These are phyloP conservation scores for Lactarius psammicola DNA, from an alignment of 768 basidiomycete genomes.

Conservation along the genomic window DNA sequence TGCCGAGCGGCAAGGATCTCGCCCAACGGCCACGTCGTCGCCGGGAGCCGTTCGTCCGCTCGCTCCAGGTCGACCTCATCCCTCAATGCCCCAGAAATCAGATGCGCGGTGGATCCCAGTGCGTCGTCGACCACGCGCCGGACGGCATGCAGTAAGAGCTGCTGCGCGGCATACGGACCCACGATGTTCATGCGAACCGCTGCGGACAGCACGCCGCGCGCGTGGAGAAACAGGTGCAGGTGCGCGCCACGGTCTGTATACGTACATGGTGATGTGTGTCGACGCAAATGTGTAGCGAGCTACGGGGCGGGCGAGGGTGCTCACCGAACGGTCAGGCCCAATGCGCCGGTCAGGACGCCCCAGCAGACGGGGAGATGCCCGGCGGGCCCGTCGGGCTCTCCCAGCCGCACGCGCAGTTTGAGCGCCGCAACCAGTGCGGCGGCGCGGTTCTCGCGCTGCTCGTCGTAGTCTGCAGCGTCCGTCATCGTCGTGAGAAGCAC, in stretches of 20 bases:
- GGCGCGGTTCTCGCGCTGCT: constrained; percentile 33
- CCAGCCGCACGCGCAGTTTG: constrained; percentile 65
- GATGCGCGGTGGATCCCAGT: constrained; percentile 31
- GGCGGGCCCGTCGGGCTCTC: constrained; percentile 48
- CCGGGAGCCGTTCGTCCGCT: constrained; percentile 43
- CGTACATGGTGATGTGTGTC: not conserved
- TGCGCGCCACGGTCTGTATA: constrained; percentile 73
- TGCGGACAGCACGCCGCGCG: constrained; percentile 85
- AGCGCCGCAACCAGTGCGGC: constrained; percentile 56
- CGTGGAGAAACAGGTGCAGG: constrained; percentile 91
- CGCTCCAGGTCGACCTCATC: constrained; percentile 37
- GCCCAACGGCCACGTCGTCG: constrained; percentile 94
- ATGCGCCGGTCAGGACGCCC: constrained; percentile 77
- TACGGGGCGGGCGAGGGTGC: constrained; percentile 5
- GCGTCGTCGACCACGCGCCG: constrained; percentile 63
- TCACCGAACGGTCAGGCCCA: constrained; percentile 72
- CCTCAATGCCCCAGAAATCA: constrained; percentile 25
- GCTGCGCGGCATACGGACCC: constrained; percentile 92
- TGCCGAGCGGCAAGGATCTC: constrained; percentile 90
- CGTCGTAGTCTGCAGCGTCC: constrained; percentile 29
- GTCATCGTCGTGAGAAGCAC: constrained; percentile 32
- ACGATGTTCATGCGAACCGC: constrained; percentile 88
- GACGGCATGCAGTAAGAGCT: constrained; percentile 73
- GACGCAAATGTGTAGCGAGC: too few relatives aligned
- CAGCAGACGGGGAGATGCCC: constrained; percentile 93